phyloP scores from a whole-genome alignment of 176 grass and related monocot species.

The Pontederia crassipes region DNA sequence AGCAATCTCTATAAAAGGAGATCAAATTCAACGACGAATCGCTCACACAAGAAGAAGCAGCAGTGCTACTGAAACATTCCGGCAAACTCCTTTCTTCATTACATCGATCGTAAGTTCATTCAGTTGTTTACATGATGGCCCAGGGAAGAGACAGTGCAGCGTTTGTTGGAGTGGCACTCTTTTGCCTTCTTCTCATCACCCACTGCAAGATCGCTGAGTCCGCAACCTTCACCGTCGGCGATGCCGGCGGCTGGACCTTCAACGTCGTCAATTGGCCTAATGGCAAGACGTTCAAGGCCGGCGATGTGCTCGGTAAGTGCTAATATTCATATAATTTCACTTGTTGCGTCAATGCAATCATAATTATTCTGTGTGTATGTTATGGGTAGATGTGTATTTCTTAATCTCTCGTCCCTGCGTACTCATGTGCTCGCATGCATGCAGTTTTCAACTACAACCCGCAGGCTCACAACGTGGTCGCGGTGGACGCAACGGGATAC shows the following conservation, averaged over 20 bases:
- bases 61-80: too few relatives aligned
- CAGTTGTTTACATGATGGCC: too few relatives aligned
- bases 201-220: constrained; percentile 23
- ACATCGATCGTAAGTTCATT: too few relatives aligned
- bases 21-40: too few relatives aligned
- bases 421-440: neutral
- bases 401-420: neutral
- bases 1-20: too few relatives aligned
- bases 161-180: neutral
- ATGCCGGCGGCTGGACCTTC: constrained; percentile 37
- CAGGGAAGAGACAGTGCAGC: too few relatives aligned
- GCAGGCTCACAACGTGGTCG: constrained; percentile 53
- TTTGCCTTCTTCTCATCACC: constrained; percentile 27
- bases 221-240: constrained; percentile 41
- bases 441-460: constrained; percentile 59
- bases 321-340: neutral
- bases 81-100: too few relatives aligned
- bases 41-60: too few relatives aligned
- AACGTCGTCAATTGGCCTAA: constrained; percentile 35
- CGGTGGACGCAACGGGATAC: constrained; percentile 40
- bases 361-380: neutral
- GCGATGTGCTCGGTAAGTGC: constrained; percentile 48
- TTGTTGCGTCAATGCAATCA: neutral
- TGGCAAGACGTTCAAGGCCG: constrained; percentile 43
- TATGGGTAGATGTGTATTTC: neutral